Percentiles rank a stretch among this genome's conserved stretches.
These are phyloP conservation scores for Alternaria sp. DNA, from an alignment of 2,329 filamentous ascomycete genomes.

Conservation along the genomic window DNA sequence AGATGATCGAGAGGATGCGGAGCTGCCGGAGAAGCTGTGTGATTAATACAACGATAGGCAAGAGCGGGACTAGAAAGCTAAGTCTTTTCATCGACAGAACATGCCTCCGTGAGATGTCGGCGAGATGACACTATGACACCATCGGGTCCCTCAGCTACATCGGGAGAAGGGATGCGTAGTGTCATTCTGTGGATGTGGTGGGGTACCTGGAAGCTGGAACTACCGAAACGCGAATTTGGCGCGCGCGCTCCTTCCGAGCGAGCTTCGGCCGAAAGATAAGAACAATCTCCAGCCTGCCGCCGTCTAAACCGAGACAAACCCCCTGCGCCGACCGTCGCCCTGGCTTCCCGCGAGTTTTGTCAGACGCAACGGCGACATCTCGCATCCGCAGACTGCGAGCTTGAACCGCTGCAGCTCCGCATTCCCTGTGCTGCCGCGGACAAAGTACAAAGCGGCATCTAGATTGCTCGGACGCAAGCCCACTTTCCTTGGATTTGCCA, in stretches of 20 bases:
- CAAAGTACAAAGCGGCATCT: slow-evolving; percentile 11
- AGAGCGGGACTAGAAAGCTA: not conserved
- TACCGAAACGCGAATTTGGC: slow-evolving; percentile 17
- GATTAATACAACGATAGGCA: not conserved
- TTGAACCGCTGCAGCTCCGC: slow-evolving; percentile 34
- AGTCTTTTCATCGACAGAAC: not conserved
- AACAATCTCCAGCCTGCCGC: slow-evolving; percentile 19
- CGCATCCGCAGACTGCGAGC: slow-evolving; percentile 39
- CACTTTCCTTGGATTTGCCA: slow-evolving; percentile 1
- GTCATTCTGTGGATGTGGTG: not conserved
- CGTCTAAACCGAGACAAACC: slow-evolving; percentile 14
- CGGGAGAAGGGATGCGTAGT: slow-evolving; percentile 25
- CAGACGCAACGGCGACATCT: slow-evolving; percentile 34
- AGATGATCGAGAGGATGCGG: not conserved
- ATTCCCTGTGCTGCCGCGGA: slow-evolving; percentile 15
- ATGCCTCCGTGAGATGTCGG: not conserved
- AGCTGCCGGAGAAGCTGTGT: not conserved
- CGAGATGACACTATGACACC: not conserved
- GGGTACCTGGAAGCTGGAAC: not conserved
- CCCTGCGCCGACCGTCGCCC: slow-evolving; percentile 18
- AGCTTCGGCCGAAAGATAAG: slow-evolving; percentile 15
- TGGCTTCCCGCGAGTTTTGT: slow-evolving; percentile 19
- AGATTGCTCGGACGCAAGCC: slow-evolving; percentile 20
- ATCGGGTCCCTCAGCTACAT: slow-evolving; percentile 23
- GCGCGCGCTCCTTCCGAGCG: slow-evolving; percentile 14